phyloP scores from a whole-genome alignment of 2,329 filamentous ascomycete genomes.

The Colletotrichum abscissum region DNA sequence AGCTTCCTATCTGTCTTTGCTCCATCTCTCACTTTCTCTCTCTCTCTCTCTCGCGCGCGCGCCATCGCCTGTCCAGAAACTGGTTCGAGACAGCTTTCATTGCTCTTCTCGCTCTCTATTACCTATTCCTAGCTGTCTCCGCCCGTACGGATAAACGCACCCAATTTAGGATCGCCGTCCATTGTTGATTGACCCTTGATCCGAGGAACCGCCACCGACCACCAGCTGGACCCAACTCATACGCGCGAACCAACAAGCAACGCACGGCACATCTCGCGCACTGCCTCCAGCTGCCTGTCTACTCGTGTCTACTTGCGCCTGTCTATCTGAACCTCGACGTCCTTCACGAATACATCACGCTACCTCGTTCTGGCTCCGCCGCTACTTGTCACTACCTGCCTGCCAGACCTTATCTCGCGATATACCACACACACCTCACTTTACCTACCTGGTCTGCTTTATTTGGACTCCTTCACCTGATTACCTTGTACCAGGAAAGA shows the following conservation, averaged over 20 bases:
- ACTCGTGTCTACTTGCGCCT: constrained; percentile 6
- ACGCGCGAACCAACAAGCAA: constrained; percentile 2
- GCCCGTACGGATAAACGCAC: background rate
- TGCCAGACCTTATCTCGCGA: background rate
- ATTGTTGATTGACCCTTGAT: background rate
- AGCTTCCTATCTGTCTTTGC: background rate
- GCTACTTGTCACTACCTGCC: background rate
- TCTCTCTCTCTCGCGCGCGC: too few species aligned
- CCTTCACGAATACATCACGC: constrained; percentile 1
- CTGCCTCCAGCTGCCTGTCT: background rate
- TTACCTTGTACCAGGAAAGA: background rate
- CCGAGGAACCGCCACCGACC: constrained; percentile 24
- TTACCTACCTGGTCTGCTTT: background rate
- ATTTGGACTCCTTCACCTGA: background rate
- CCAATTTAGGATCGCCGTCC: constrained; percentile 11
- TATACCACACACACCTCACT: background rate
- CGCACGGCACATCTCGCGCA: constrained; percentile 16
- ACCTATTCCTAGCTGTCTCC: background rate
- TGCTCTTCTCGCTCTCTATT: background rate
- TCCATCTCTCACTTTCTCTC: background rate
- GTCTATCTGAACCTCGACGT: constrained; percentile 2
- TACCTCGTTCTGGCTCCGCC: background rate
- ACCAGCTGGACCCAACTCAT: constrained; percentile 27
- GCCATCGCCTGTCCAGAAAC: background rate
- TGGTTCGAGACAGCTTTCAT: background rate